These are phyloP conservation scores for Podospora pseudoanserina DNA, from an alignment of 495 filamentous ascomycete genomes.

Conservation along the genomic window DNA sequence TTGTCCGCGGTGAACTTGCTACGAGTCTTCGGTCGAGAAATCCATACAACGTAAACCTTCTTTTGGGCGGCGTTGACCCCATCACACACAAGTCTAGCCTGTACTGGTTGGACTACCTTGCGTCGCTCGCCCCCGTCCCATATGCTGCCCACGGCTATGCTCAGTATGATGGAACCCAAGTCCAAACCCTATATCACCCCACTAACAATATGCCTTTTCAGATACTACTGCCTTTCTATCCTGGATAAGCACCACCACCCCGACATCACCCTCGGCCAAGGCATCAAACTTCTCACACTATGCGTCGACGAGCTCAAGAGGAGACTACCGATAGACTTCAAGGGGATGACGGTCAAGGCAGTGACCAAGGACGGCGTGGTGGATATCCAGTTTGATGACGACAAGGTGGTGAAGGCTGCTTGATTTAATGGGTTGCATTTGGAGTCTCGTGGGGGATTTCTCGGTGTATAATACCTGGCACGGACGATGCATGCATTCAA, in stretches of 20 bases:
- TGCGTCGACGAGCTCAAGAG: conserved; percentile 96
- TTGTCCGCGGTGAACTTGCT: conserved; percentile 89
- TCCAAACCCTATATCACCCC: too few species aligned
- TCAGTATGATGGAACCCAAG: conserved; percentile 59
- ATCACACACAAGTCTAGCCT: conserved; percentile 82
- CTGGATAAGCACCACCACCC: conserved; percentile 98
- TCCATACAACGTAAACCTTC: conserved; percentile 92
- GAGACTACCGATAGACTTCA: conserved; percentile 95
- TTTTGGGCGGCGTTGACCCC: conserved; percentile 87
- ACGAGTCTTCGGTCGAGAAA: conserved; percentile 82
- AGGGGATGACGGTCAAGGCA: conserved; percentile 88
- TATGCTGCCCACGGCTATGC: conserved; percentile 98
- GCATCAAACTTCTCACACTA: conserved; percentile 84
- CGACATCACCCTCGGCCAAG: conserved; percentile 80
- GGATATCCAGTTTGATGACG: conserved; percentile 76
- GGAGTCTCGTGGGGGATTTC: conserved; percentile 15
- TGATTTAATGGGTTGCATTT: conserved; percentile 30
- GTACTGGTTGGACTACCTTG: conserved; percentile 97
- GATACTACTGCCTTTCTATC: conserved; percentile 90
- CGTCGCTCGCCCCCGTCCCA: conserved; percentile 77
- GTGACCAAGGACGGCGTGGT: conserved; percentile 87
- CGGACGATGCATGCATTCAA: conserved; percentile 15
- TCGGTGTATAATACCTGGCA: conserved; percentile 32
- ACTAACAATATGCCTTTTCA: conserved; percentile 21
- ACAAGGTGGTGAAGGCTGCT: conserved; percentile 65